Evolutionary conservation across 805 yeast species (phyloP).

Genomic region (Cyberlindnera meyerae): DNA sequence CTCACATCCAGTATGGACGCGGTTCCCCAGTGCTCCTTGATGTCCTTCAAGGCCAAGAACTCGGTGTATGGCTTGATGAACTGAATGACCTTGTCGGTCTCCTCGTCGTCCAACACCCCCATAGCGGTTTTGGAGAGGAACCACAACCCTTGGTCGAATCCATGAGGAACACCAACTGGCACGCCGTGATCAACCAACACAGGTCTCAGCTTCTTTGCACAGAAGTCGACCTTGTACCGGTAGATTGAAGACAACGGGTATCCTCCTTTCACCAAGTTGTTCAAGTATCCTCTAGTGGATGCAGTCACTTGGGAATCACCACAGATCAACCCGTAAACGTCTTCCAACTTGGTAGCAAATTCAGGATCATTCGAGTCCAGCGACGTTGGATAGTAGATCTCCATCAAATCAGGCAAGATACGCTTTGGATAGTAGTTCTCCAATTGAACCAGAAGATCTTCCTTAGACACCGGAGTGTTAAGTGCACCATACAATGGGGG

Average conservation of each 20-base stretch:
- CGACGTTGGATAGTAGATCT: constrained; percentile 22
- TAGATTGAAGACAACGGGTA: constrained; percentile 24
- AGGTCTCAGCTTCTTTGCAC: constrained; percentile 11
- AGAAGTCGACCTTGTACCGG: constrained; percentile 25
- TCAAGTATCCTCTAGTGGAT: constrained; percentile 32
- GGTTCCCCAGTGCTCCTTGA: constrained; percentile 5
- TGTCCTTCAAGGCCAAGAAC: constrained; percentile 3
- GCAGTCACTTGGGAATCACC: constrained; percentile 37
- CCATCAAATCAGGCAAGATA: constrained; percentile 16
- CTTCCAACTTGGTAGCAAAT: constrained; percentile 14
- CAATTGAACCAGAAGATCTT: constrained; percentile 25
- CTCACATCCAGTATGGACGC: constrained; percentile 2
- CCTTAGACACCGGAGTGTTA: constrained; percentile 26
- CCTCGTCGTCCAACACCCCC: constrained; percentile 6
- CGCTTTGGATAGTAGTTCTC: constrained; percentile 32
- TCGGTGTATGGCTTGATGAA: constrained; percentile 24
- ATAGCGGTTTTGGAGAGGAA: constrained; percentile 20
- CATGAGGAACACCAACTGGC: constrained; percentile 33
- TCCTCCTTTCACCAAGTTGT: constrained; percentile 19
- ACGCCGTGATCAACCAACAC: constrained; percentile 16
- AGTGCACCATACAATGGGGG: constrained; percentile 27
- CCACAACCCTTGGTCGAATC: constrained; percentile 33
- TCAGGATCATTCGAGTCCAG: constrained; percentile 12
- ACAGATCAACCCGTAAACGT: constrained; percentile 30
- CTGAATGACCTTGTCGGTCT: neutral